Evolutionary conservation across 208 protist genomes (phyloP), one percentile per base, ranked within the genome.

Genomic region (Trypanosomatidae sp.): DNA sequence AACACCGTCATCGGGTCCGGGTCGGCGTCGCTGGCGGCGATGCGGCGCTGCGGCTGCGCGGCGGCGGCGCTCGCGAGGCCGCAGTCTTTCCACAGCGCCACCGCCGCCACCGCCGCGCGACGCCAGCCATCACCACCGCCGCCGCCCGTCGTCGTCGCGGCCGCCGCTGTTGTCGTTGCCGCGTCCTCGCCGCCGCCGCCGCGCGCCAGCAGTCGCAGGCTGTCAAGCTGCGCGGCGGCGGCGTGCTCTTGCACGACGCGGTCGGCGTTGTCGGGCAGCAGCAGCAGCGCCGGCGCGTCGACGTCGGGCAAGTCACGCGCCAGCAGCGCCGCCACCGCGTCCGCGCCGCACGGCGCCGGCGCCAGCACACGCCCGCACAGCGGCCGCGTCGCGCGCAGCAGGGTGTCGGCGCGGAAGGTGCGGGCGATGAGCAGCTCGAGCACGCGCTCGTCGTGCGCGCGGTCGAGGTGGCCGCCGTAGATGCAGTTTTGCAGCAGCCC

Each of bases 401-500:
- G 61, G 4, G 62, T 51, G 20, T 69, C 56, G 13, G 84, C 71
- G 40, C 50, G 74, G 52, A 94, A 91, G 64, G 68, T 74, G 33
- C 41, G 62, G 6, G 61, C 53, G 26, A 97, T 78, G 33, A 97
- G 93, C 35, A 75, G 57, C 18, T 49, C 27, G 11, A 98, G 70
- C 8, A 97, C 76, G 7, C 60, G 62, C 56, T 75, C 70, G 63
- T 98, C 96, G 18, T 61, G 71, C 33, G 53, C 32, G 46, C 86
- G 97, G 59, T 98, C 95, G 25, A 98, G 71, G 16, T 94, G 79
- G n/a, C 95, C 95, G 53, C 96, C 96, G 61, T 98, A 98, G 32
- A 98, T 84, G 40, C 92, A 95, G 43, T 88, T 75, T 43, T 88
- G 58, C 8, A 98, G 57, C 16, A 98, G 57, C 3, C 95, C 95